Percentiles rank a stretch among this genome's conserved stretches.
Evolutionary conservation across 306 rosid genomes (phyloP).

Genomic region (Luffa acutangula): DNA sequence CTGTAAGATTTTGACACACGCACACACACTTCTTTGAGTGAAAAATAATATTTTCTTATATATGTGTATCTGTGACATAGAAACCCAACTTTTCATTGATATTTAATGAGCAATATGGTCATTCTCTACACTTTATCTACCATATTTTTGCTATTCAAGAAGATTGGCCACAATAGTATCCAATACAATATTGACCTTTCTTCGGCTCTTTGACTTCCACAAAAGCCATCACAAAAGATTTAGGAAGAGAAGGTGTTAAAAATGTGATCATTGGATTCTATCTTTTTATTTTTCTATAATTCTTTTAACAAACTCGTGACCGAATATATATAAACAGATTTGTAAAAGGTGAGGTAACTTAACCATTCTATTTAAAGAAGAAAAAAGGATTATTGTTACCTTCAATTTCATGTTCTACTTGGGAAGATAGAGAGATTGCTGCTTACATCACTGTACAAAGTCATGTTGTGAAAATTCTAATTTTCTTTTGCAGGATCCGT

Average conservation of each 20-base stretch:
- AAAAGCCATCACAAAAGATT: background rate
- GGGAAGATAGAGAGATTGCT: background rate
- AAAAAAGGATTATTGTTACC: background rate
- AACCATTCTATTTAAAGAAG: background rate
- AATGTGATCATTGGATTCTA: background rate
- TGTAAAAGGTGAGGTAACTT: background rate
- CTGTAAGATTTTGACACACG: background rate
- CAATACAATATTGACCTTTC: background rate
- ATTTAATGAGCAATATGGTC: background rate
- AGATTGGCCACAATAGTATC: background rate
- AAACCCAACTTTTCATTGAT: too few relatives aligned
- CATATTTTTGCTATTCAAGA: background rate
- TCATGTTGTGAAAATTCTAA: background rate
- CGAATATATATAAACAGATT: background rate
- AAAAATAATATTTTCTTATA: background rate
- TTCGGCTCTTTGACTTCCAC: background rate
- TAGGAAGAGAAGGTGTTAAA: background rate
- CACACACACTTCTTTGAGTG: background rate
- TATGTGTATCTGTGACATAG: too few relatives aligned
- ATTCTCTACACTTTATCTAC: background rate
- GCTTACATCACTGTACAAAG: background rate
- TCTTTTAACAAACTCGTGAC: background rate
- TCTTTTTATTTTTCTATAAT: background rate
- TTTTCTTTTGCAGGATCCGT: slow-evolving; percentile 58
- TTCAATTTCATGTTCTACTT: background rate